Evolutionary conservation across 2,329 filamentous ascomycete species (phyloP), one percentile per base, ranked within the genome.

Genomic region (Cordyceps farinosa): DNA sequence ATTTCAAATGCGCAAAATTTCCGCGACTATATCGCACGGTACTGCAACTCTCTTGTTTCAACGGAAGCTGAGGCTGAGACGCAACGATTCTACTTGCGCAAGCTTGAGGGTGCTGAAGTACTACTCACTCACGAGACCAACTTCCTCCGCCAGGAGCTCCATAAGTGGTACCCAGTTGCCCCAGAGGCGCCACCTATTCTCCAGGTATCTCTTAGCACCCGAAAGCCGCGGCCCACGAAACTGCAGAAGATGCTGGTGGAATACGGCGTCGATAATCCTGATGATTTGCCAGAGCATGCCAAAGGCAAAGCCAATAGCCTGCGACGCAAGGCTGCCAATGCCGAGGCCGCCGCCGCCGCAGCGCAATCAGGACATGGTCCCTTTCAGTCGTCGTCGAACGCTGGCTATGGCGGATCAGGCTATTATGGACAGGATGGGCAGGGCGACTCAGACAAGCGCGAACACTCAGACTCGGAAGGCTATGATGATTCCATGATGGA

Each of bases 41-140:
- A 91, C 72, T 93, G 93, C 74, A 95, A 92, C 71, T 89, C 90
- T 2, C 79, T 92, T 29, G 85, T 92, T 72, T 89, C 89, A 1
- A 96, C 90, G 0, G 87, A 90, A 11, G 91, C 94, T 48, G 94
- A 98, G 73, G 88, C 92, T 9, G 90, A 92, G 61, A 93, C 90
- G 0, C 90, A 97, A 75, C 87, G 96, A 6, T 99, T 99, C 76
- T 98, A 97, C 70, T 81, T 99, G 47, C 90, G 95, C 63, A 99
- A 99, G 78, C 92, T 99, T 61, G 95, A 99, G 77, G 95, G 95
- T 3, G 93, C 95, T 1, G 95, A 99, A 73, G 93, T 99, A 58
- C 83, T 99, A 3, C 82, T 99, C 2, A 86, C 93, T 0, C 90
- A 89, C 63, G 95, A 99, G 78, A 97, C 94, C n/a, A 99, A 99